phyloP scores from a whole-genome alignment of 1,139 yeast genomes.

The Taiozyma sp. region DNA sequence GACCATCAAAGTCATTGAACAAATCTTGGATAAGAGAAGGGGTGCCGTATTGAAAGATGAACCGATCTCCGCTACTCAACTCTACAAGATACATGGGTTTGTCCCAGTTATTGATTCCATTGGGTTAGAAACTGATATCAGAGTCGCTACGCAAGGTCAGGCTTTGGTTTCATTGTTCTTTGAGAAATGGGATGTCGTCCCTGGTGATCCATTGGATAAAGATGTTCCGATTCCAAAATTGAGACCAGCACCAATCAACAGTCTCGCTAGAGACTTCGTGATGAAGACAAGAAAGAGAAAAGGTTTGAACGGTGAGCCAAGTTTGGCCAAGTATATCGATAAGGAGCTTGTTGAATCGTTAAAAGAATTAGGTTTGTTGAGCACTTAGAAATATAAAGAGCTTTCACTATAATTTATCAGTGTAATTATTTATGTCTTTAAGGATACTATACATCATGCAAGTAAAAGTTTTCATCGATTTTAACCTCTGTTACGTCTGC shows the following conservation, averaged over 20 bases:
- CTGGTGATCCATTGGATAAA: constrained; percentile 86
- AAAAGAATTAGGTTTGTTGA: constrained; percentile 38
- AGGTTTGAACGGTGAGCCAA: constrained; percentile 79
- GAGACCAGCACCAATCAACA: constrained; percentile 64
- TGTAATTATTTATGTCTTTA: background rate
- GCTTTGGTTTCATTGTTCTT: constrained; percentile 67
- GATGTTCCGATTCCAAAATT: constrained; percentile 59
- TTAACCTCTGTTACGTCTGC: constrained; percentile 38
- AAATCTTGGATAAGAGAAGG: constrained; percentile 57
- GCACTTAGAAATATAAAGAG: background rate
- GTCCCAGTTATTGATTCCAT: constrained; percentile 88
- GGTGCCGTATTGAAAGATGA: constrained; percentile 49
- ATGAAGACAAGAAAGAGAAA: constrained; percentile 84
- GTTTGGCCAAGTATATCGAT: constrained; percentile 65
- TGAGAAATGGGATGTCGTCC: constrained; percentile 70
- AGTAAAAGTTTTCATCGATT: background rate
- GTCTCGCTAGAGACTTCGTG: constrained; percentile 83
- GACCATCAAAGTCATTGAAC: constrained; percentile 42
- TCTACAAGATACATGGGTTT: constrained; percentile 54
- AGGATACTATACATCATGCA: background rate
- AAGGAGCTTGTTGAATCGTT: constrained; percentile 49
- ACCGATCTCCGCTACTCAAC: constrained; percentile 72
- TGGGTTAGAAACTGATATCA: constrained; percentile 83
- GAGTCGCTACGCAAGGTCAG: constrained; percentile 73
- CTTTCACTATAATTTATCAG: background rate